Base-by-base conservation (phyloP, 495 filamentous ascomycete genomes). In the Hypoxylon perforatum region DNA sequence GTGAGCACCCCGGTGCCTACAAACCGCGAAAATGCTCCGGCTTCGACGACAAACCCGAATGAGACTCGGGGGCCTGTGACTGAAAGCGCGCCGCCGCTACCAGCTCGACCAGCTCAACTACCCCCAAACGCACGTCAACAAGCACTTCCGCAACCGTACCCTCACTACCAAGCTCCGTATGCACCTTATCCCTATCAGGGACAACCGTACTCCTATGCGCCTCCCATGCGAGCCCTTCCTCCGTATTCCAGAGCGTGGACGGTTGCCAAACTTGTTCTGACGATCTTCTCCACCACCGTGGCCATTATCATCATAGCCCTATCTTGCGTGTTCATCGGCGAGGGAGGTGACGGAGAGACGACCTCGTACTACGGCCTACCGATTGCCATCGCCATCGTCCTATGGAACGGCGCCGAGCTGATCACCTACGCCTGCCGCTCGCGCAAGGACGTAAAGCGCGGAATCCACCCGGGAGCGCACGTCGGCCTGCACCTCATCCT, bases 331-430 rank as follows among this genome's bases (percentile, higher is more conserved):
- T 60, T 69, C 48, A 12, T 60, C n/a, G 44, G 41, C n/a, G 36
- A 59, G 5, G 44, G 21, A 1, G 28, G 50, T 17, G 35, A 19
- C 47, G 41, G 12, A 5, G 21, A 57, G 6, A 7, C 4, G 21
- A 65, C 50, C 10, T 48, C 63, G 8, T 14, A 39, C 0, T 72
- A 65, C 38, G 44, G 56, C 12, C 50, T 69, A 21, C 59, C 57
- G 2, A 69, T 71, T 35, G 72, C 67, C 33, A 73, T 71, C 23
- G 57, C 71, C 4, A 73, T 77, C 1, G 65, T 78, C 8, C 12
- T 81, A 19, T 79, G 80, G 71, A 73, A 72, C 15, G 41, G 61
- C 8, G 54, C 74, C 39, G 80, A 83, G 44, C 48, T 79, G 12
- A 63, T 81, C 35, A 73, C 61, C 4, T 69, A 69, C 9, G 67